A percentile compares a stretch with the other conserved stretches of the same genome.
Evolutionary conservation across 148 eudicot species (phyloP).

Genomic region (Pharnaceum exiguum): DNA sequence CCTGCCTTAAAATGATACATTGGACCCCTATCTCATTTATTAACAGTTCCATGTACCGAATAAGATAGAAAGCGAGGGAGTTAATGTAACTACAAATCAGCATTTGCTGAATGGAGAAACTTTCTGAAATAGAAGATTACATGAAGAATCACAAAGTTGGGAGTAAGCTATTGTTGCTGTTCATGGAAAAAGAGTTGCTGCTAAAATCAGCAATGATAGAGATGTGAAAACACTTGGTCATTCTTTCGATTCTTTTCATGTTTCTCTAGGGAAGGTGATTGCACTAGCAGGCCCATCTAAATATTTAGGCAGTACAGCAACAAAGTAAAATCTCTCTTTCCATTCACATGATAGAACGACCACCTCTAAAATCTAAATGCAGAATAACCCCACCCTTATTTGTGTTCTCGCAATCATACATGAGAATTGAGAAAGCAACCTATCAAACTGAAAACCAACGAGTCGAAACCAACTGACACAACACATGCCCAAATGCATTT

Average conservation of each 20-base stretch:
- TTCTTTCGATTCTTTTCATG: slow-evolving; percentile 24
- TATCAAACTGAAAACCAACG: not conserved
- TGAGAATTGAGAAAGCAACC: slow-evolving; percentile 13
- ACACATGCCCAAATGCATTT: not conserved
- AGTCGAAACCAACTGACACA: not conserved
- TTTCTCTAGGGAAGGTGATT: slow-evolving; percentile 20
- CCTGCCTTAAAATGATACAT: slow-evolving; percentile 14
- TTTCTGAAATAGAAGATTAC: slow-evolving; percentile 9
- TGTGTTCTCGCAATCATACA: slow-evolving; percentile 17
- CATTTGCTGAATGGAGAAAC: slow-evolving; percentile 19
- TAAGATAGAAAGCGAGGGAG: slow-evolving; percentile 12
- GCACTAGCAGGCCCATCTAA: slow-evolving; percentile 16
- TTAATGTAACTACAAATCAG: slow-evolving; percentile 20
- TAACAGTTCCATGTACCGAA: slow-evolving; percentile 20
- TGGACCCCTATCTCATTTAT: slow-evolving; percentile 26
- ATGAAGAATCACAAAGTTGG: slow-evolving; percentile 12
- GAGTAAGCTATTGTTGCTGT: slow-evolving; percentile 6
- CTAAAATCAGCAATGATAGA: slow-evolving; percentile 30
- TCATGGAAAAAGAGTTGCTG: slow-evolving; percentile 38
- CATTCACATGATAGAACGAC: slow-evolving; percentile 27
- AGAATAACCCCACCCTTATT: slow-evolving; percentile 9
- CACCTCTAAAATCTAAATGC: slow-evolving; percentile 19
- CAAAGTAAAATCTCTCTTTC: slow-evolving; percentile 22
- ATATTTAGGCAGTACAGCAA: slow-evolving; percentile 18
- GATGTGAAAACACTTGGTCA: slow-evolving; percentile 22